A percentile compares a stretch with the other conserved stretches of the same genome.
Conservation (phyloP, 495 filamentous ascomycete species). For the Tuber calosporum region DNA sequence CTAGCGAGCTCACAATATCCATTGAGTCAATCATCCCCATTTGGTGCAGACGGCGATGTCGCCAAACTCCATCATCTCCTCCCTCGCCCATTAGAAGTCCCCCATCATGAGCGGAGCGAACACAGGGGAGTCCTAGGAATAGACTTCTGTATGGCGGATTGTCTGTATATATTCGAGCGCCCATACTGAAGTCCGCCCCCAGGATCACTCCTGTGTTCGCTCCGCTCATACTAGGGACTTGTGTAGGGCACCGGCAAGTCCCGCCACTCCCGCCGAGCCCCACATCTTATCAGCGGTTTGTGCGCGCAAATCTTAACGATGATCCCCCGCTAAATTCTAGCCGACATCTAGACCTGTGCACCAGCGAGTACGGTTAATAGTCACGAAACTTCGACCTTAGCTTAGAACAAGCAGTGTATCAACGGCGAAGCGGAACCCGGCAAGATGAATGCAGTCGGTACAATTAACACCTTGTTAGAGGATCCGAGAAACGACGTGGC, state of each 20-base stretch:
- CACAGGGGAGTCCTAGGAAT: too few species aligned
- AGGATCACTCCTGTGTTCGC: too few species aligned
- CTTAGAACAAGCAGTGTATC: background rate
- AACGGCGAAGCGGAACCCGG: background rate
- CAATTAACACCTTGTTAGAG: background rate
- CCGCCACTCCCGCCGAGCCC: background rate
- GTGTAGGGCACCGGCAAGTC: background rate
- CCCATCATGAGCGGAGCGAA: too few species aligned
- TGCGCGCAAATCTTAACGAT: background rate
- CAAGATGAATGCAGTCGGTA: background rate
- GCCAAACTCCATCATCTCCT: background rate
- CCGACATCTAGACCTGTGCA: background rate
- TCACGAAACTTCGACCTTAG: background rate
- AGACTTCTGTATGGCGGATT: too few species aligned
- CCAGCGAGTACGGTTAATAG: background rate
- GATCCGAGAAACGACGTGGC: background rate
- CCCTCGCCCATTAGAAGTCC: too few species aligned
- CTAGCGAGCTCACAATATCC: background rate
- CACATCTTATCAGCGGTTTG: background rate
- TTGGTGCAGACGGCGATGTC: background rate
- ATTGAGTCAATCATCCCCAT: background rate
- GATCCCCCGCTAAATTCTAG: background rate
- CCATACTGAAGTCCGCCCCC: too few species aligned
- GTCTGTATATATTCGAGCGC: too few species aligned
- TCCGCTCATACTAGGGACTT: too few species aligned